phyloP scores from a whole-genome alignment of 257 asterid genomes.

The Phtheirospermum japonicum region DNA sequence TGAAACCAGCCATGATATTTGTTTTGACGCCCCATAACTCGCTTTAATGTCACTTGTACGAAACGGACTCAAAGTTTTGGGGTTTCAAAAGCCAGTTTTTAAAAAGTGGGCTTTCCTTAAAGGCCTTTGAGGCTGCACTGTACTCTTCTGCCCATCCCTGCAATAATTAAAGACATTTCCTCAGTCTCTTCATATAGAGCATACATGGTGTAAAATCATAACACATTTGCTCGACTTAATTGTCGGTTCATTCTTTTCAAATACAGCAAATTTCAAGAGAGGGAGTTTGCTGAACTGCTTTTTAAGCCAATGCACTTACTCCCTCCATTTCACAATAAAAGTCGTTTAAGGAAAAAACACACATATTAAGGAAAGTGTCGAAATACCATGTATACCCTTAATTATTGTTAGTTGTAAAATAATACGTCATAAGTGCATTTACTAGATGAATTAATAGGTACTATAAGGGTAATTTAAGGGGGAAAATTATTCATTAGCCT shows the following conservation, averaged over 20 bases:
- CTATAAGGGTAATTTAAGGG: too few relatives aligned
- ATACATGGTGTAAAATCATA: background rate
- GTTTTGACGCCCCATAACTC: conserved; percentile 18
- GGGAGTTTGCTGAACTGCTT: too few relatives aligned
- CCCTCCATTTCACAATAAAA: too few relatives aligned
- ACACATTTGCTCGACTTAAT: background rate
- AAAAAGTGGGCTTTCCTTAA: conserved; percentile 62
- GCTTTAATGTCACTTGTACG: conserved; percentile 27
- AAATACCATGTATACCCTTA: too few relatives aligned
- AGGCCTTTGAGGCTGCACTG: conserved; percentile 54
- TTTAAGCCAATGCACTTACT: too few relatives aligned
- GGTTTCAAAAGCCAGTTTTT: conserved; percentile 74
- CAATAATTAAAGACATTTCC: conserved; percentile 20
- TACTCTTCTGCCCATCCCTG: conserved; percentile 67
- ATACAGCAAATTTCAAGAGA: too few relatives aligned
- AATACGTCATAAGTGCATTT: too few relatives aligned
- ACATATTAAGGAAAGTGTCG: too few relatives aligned
- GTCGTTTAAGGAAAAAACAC: too few relatives aligned
- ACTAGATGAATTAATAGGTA: too few relatives aligned
- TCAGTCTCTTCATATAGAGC: conserved; percentile 3
- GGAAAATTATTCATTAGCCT: too few relatives aligned
- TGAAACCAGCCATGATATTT: background rate
- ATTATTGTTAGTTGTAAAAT: too few relatives aligned
- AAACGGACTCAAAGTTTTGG: conserved; percentile 56
- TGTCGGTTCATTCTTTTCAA: background rate